A percentile compares a stretch with the other conserved stretches of the same genome.
Evolutionary conservation across 78 protist genomes (phyloP).

Genomic region (Monosiga brevicollis): DNA sequence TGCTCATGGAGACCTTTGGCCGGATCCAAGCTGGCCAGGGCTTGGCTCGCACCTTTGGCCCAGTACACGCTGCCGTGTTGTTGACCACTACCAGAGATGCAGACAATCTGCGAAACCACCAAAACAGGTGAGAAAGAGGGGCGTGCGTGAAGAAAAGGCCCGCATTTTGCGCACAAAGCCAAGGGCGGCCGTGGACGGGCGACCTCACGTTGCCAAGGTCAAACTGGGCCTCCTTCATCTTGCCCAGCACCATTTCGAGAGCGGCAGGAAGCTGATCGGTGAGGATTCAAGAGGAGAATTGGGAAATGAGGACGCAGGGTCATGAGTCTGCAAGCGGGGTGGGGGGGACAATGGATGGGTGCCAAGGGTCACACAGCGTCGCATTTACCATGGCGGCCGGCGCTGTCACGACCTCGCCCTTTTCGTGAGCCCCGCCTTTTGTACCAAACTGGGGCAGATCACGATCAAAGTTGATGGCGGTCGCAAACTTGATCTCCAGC

Average conservation of each 20-base stretch:
- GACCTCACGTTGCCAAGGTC: neutral
- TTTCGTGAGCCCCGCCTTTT: neutral
- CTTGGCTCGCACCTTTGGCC: neutral
- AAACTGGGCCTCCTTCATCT: neutral
- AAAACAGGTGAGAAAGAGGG: no score
- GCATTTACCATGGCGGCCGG: neutral
- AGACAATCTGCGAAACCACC: neutral
- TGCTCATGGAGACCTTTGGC: no score
- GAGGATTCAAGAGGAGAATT: neutral
- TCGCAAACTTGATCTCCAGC: neutral
- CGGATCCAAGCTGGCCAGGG: neutral
- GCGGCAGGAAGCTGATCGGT: neutral
- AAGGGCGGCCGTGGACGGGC: no score
- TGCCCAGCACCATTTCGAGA: neutral
- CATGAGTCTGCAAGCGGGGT: neutral
- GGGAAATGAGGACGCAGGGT: neutral
- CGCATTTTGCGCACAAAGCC: no score
- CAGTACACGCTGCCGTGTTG: constrained; percentile 15
- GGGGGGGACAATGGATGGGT: neutral
- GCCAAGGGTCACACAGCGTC: no score
- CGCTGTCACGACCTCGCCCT: neutral
- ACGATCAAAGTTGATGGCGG: neutral
- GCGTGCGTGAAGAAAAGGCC: no score
- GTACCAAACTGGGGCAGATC: neutral
- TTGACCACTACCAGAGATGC: constrained; percentile 3